These are phyloP conservation scores for Ogataea thermomethanolica DNA, from an alignment of 805 yeast genomes.

Conservation along the genomic window DNA sequence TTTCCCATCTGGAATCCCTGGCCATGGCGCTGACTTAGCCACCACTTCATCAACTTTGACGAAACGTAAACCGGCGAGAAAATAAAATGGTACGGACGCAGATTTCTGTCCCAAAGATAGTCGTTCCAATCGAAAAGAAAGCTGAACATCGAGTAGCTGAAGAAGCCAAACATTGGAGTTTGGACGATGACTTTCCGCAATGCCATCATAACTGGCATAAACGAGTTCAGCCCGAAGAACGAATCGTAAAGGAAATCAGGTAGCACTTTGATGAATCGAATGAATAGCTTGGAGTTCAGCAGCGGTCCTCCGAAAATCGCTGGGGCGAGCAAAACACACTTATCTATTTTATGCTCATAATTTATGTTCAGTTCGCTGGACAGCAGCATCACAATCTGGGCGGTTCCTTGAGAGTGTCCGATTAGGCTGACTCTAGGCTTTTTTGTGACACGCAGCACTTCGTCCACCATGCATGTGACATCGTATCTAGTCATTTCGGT, in stretches of 20 bases:
- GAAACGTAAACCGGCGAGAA: conserved; percentile 86
- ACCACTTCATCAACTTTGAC: conserved; percentile 84
- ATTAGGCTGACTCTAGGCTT: conserved; percentile 52
- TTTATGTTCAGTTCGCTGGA: conserved; percentile 42
- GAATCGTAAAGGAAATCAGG: conserved; percentile 42
- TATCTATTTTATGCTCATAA: conserved; percentile 47
- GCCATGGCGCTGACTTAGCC: conserved; percentile 59
- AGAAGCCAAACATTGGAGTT: conserved; percentile 51
- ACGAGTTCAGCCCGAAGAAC: conserved; percentile 75
- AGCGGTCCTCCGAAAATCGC: conserved; percentile 86
- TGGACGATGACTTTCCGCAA: conserved; percentile 50
- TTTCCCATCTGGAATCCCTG: conserved; percentile 41
- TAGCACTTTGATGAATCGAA: conserved; percentile 56
- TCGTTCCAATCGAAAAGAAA: conserved; percentile 88
- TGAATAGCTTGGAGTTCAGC: conserved; percentile 58
- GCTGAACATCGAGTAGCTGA: conserved; percentile 81
- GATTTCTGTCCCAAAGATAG: conserved; percentile 61
- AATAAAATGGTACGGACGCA: conserved; percentile 72
- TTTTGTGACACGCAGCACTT: conserved; percentile 43
- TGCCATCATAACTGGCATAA: conserved; percentile 69
- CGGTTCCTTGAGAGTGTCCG: conserved; percentile 93
- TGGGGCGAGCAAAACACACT: conserved; percentile 80
- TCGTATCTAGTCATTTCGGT: conserved; percentile 78
- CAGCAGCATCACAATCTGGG: conserved; percentile 74
- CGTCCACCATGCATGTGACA: conserved; percentile 66